Base-by-base conservation (phyloP, 495 filamentous ascomycete species). In the Penicillium fimorum region DNA sequence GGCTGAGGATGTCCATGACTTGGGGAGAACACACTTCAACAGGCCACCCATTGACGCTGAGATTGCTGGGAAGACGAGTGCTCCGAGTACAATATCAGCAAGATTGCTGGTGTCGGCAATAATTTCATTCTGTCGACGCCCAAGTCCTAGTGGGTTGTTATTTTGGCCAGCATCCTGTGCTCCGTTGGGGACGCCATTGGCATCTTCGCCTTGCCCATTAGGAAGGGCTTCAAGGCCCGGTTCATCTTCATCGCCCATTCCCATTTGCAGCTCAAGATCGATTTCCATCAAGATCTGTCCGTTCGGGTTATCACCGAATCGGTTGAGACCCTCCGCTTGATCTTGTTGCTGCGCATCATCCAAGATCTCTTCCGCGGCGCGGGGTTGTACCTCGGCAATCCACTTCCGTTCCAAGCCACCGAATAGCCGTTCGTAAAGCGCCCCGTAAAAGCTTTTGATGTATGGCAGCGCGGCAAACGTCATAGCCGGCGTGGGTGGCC, bases 401-500 rank as follows among this genome's bases (percentile, higher is more conserved):
- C 90, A 90, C 51, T 77, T 82, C 56, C 70, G 78, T 69, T 92
- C 87, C 29, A 84, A 65, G 18, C 74, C 69, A 15, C 78, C 82
- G 59, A 90, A 87, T 7, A 89, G 15, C 24, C 77, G 75, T n/a
- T 84, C 78, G 60, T 89, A 88, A 33, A 88, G 66, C n/a, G 76
- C 71, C 48, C 82, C 79, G 69, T 96, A 94, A 24, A 80, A 74
- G 20, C 82, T 75, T 37, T 88, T 84, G 29, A 92, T 56, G 51
- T 84, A 84, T 1, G 90, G 90, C 38, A 92, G 76, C 3, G 85
- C 64, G 0, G 84, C 77, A 55, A 94, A 74, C 15, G 85, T 84
- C 77, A 89, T 82, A n/a, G 82, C 78, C 3, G 87, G 81, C 22
- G 84, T 89, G 0, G 89, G 89, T 13, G 90, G 90, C 90, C 90